Evolutionary conservation across 352 stramenopile species (phyloP).

Genomic region (Paralagenidium karlingii): DNA sequence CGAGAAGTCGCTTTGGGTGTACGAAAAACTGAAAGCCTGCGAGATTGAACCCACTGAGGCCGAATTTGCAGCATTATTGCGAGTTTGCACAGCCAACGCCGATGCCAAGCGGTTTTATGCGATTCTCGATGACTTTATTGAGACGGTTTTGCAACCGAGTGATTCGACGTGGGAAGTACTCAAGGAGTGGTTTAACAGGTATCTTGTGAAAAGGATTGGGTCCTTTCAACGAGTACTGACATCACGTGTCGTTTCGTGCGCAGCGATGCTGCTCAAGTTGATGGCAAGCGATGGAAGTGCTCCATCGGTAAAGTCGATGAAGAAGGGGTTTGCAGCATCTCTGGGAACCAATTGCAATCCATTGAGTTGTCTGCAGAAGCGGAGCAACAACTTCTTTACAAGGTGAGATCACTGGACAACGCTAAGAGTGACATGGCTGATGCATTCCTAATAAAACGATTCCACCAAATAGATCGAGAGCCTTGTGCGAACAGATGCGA

Average conservation of each 20-base stretch:
- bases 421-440: neutral
- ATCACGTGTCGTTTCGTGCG: neutral
- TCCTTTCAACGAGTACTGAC: neutral
- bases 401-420: conserved; percentile 17
- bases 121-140: conserved; percentile 39
- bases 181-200: conserved; percentile 65
- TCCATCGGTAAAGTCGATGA: conserved; percentile 33
- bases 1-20: conserved; percentile 37
- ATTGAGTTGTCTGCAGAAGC: conserved; percentile 40
- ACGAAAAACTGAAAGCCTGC: conserved; percentile 27
- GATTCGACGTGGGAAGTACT: conserved; percentile 39
- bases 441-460: too few relatives aligned
- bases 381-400: conserved; percentile 33
- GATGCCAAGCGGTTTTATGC: conserved; percentile 35
- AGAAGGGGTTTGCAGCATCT: conserved; percentile 43
- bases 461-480: conserved; percentile 37
- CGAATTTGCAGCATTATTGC: conserved; percentile 50
- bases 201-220: neutral
- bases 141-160: conserved; percentile 38
- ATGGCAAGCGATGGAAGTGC: conserved; percentile 43
- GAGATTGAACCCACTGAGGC: conserved; percentile 40
- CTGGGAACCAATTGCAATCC: conserved; percentile 43
- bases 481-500: conserved; percentile 64
- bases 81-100: conserved; percentile 20
- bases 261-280: conserved; percentile 46